Evolutionary conservation across 805 yeast genomes (phyloP).

Genomic region (Candida qinlingensis): DNA sequence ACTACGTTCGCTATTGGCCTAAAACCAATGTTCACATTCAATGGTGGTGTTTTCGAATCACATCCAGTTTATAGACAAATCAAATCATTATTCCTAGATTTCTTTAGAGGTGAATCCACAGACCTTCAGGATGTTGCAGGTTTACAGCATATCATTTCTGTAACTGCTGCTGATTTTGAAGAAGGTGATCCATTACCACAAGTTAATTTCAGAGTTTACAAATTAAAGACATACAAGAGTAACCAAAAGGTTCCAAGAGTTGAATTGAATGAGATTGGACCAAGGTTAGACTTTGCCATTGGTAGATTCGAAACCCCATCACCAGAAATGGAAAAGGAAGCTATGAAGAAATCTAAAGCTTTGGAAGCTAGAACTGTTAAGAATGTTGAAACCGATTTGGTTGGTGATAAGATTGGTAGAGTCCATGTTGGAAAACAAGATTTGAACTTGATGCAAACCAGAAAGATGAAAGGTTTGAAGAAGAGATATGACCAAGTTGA

Average conservation of each 20-base stretch:
- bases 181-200: constrained; percentile 66
- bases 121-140: constrained; percentile 91
- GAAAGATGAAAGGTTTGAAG: constrained; percentile 98
- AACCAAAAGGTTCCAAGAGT: constrained; percentile 91
- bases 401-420: constrained; percentile 97
- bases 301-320: constrained; percentile 82
- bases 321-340: constrained; percentile 89
- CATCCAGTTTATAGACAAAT: constrained; percentile 82
- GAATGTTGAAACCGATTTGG: constrained; percentile 77
- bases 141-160: constrained; percentile 81
- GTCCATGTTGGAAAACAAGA: constrained; percentile 96
- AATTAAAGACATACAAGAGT: constrained; percentile 72
- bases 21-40: constrained; percentile 91
- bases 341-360: constrained; percentile 74
- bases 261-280: constrained; percentile 92
- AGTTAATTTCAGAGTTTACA: constrained; percentile 87
- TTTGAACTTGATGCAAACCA: constrained; percentile 80
- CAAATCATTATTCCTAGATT: constrained; percentile 85
- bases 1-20: constrained; percentile 80
- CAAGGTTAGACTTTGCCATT: constrained; percentile 85
- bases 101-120: constrained; percentile 80
- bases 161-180: constrained; percentile 73
- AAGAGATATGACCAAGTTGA: constrained; percentile 70
- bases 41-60: constrained; percentile 85
- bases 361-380: constrained; percentile 77